Percentiles rank a stretch among this genome's conserved stretches.
Evolutionary conservation across 495 filamentous ascomycete species (phyloP).

Genomic region (Penicillium soppii): DNA sequence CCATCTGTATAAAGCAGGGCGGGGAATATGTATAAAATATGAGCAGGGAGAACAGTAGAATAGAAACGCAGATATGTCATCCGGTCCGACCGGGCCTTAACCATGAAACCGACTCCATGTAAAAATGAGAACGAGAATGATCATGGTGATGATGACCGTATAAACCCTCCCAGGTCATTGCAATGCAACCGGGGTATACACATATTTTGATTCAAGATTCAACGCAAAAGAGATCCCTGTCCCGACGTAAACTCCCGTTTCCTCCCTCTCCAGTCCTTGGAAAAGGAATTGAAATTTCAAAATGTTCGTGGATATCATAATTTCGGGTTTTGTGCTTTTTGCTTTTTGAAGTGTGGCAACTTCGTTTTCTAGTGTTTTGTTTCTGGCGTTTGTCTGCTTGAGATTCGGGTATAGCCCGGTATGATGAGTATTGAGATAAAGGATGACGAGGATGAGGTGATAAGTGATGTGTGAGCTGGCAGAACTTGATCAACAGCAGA

Average conservation of each 20-base stretch:
- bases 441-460: no score
- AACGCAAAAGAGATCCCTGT: conserved; percentile 1
- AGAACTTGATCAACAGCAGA: background rate
- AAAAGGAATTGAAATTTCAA: background rate
- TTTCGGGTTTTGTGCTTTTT: background rate
- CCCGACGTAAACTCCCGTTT: conserved; percentile 1
- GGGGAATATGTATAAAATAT: conserved; percentile 1
- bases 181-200: conserved; percentile 10
- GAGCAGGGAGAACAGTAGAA: background rate
- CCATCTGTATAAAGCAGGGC: conserved; percentile 1
- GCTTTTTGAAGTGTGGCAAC: background rate
- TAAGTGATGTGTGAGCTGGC: background rate
- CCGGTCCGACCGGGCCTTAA: background rate
- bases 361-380: conserved; percentile 1
- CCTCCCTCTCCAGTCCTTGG: background rate
- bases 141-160: background rate
- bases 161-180: background rate
- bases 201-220: conserved; percentile 3
- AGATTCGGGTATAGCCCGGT: no score
- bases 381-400: background rate
- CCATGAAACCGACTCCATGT: conserved; percentile 7
- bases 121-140: conserved; percentile 6
- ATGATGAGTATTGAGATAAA: no score
- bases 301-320: conserved; percentile 7
- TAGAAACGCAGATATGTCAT: background rate